phyloP scores from a whole-genome alignment of 768 basidiomycete species.

The Plicaturopsis crispa region DNA sequence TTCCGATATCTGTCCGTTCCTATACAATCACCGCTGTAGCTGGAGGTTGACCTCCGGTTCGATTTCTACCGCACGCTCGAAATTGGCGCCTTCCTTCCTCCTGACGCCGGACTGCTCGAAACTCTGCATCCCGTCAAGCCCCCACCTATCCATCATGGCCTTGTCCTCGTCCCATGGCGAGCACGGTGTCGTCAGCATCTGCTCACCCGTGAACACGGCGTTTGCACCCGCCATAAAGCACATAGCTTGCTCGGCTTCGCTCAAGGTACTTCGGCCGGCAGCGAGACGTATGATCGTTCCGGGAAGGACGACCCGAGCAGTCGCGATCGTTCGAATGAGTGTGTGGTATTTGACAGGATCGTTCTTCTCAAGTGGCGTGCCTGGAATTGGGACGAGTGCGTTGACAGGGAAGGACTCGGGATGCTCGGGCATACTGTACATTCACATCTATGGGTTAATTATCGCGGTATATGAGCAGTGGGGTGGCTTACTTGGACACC shows the following conservation, averaged over 20 bases:
- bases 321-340: constrained; percentile 89
- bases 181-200: constrained; percentile 95
- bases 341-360: constrained; percentile 79
- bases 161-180: constrained; percentile 98
- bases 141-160: constrained; percentile 90
- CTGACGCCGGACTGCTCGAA: constrained; percentile 70
- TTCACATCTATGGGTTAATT: too few relatives aligned
- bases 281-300: constrained; percentile 92
- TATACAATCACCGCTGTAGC: too few relatives aligned
- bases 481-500: constrained; percentile 68
- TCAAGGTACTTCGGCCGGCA: constrained; percentile 84
- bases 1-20: too few relatives aligned
- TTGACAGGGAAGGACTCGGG: constrained; percentile 99
- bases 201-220: constrained; percentile 96
- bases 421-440: constrained; percentile 78
- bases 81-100: constrained; percentile 38
- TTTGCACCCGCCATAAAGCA: constrained; percentile 99
- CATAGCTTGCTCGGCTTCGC: constrained; percentile 92
- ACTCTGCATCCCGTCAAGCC: constrained; percentile 83
- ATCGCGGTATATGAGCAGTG: too few relatives aligned
- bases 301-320: constrained; percentile 88
- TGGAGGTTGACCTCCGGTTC: too few relatives aligned
- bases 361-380: constrained; percentile 89
- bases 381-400: constrained; percentile 91
- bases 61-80: too few relatives aligned